Percentiles rank a stretch among this genome's conserved stretches.
phyloP scores from a whole-genome alignment of 148 eudicot species.

The Fagopyrum tataricum region DNA sequence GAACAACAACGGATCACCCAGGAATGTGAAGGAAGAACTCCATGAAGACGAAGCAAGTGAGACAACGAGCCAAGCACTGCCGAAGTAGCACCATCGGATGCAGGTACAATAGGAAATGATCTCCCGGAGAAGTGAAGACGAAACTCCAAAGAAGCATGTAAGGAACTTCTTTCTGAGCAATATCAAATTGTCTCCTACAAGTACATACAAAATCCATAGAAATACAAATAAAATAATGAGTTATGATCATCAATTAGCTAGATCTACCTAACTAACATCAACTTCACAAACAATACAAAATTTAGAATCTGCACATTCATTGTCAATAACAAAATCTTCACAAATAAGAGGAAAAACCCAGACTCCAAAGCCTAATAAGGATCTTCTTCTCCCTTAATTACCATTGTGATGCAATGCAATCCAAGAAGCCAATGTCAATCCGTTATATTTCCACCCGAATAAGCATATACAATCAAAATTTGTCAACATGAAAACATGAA shows the following conservation, averaged over 20 bases:
- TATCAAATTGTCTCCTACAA: constrained; percentile 84
- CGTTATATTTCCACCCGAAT: not conserved
- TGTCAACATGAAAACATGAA: not conserved
- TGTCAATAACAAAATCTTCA: not conserved
- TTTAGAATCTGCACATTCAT: not conserved
- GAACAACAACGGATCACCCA: too few species aligned
- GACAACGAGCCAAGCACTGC: too few species aligned
- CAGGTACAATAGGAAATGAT: too few species aligned
- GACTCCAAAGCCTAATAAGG: not conserved
- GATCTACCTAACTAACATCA: not conserved
- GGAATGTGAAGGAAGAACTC: too few species aligned
- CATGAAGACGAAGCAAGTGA: too few species aligned
- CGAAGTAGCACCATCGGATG: too few species aligned
- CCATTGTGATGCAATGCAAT: not conserved
- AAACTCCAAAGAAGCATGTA: too few species aligned
- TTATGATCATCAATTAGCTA: not conserved
- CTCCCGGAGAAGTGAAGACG: too few species aligned
- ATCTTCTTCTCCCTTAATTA: too few species aligned
- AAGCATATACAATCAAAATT: not conserved
- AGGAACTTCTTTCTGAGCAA: constrained; percentile 84
- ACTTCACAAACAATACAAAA: not conserved
- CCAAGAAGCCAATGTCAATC: not conserved
- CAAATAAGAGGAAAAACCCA: not conserved
- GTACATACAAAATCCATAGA: constrained; percentile 10
- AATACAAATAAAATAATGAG: not conserved